These are phyloP conservation scores for Wickerhamiella azyma DNA, from an alignment of 805 yeast genomes.

Conservation along the genomic window DNA sequence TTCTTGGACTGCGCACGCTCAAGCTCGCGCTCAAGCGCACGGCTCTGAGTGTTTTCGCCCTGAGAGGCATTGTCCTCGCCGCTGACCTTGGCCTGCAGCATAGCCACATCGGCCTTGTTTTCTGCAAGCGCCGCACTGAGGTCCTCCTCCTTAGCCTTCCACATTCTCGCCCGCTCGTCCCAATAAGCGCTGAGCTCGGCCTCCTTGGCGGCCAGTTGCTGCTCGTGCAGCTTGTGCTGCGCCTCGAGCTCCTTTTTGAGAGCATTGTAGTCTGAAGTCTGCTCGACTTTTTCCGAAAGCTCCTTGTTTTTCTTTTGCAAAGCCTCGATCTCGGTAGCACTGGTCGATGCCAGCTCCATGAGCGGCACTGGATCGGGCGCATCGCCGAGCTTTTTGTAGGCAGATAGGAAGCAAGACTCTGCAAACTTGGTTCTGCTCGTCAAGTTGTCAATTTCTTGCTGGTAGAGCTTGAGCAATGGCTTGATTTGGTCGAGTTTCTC, in stretches of 20 bases:
- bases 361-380: constrained; percentile 89
- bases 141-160: constrained; percentile 43
- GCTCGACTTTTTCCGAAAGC: constrained; percentile 40
- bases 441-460: constrained; percentile 71
- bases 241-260: constrained; percentile 48
- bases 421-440: constrained; percentile 64
- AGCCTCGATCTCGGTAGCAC: constrained; percentile 33
- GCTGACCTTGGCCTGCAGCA: constrained; percentile 40
- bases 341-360: constrained; percentile 40
- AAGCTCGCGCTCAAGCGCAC: constrained; percentile 58
- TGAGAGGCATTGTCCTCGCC: constrained; percentile 11
- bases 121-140: constrained; percentile 48
- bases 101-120: constrained; percentile 48
- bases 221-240: constrained; percentile 39
- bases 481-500: constrained; percentile 56
- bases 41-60: constrained; percentile 32
- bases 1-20: constrained; percentile 56
- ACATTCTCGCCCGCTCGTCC: constrained; percentile 60
- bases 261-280: constrained; percentile 66
- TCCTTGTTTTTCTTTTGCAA: constrained; percentile 29
- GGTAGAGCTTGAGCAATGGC: constrained; percentile 60
- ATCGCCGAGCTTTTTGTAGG: constrained; percentile 67
- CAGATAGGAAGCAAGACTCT: constrained; percentile 58
- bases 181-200: constrained; percentile 52
- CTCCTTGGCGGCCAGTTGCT: constrained; percentile 53